Conservation (phyloP, 352 stramenopile genomes). For the Thalassiosira livingstoniorum region DNA sequence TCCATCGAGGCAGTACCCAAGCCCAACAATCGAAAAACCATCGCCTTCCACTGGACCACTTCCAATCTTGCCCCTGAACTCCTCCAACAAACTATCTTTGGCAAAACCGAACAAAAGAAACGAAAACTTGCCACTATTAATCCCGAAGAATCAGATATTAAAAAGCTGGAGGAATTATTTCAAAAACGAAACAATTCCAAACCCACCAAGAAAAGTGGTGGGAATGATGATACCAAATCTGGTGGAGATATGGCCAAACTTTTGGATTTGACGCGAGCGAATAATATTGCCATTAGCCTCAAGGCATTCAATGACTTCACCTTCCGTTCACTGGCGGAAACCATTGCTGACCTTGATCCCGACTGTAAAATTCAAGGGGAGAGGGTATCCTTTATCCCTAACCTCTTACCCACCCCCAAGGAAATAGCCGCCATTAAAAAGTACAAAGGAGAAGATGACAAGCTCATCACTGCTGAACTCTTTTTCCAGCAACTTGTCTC, state of each 20-base stretch:
- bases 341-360: conserved; percentile 81
- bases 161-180: conserved; percentile 81
- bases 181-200: conserved; percentile 68
- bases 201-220: conserved; percentile 29
- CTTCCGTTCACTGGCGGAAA: conserved; percentile 73
- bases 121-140: conserved; percentile 50
- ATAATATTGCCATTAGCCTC: conserved; percentile 85
- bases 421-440: conserved; percentile 77
- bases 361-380: conserved; percentile 75
- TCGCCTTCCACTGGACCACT: conserved; percentile 79
- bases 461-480: conserved; percentile 78
- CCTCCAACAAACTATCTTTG: conserved; percentile 80
- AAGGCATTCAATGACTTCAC: conserved; percentile 86
- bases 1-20: conserved; percentile 14
- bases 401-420: conserved; percentile 72
- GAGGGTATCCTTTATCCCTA: conserved; percentile 79
- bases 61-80: conserved; percentile 63
- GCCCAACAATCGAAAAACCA: conserved; percentile 58
- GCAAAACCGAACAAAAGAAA: conserved; percentile 62
- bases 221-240: conserved; percentile 27
- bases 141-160: conserved; percentile 68
- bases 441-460: conserved; percentile 73
- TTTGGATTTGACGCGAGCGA: conserved; percentile 78
- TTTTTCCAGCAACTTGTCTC: conserved; percentile 81
- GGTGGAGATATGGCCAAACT: conserved; percentile 78